Evolutionary conservation across 202 grass and related monocot species (phyloP).

Genomic region (Zoysia matrella): DNA sequence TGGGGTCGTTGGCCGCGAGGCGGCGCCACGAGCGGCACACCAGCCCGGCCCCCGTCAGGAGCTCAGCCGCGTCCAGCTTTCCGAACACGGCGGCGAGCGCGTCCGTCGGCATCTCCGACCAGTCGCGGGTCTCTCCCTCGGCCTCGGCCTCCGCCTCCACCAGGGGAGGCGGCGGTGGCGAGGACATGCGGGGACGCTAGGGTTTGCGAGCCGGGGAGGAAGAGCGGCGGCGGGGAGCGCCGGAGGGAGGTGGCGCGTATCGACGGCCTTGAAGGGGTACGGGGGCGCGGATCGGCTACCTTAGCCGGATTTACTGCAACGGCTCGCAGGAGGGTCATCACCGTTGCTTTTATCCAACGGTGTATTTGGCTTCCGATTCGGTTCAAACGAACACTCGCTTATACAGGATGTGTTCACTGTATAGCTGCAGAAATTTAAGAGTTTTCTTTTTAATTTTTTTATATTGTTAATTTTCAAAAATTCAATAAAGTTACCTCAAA

Average conservation of each 20-base stretch:
- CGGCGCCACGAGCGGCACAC: conserved; percentile 57
- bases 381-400: too few species aligned
- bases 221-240: not conserved
- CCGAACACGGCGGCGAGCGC: conserved; percentile 52
- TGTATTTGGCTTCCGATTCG: too few species aligned
- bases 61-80: conserved; percentile 48
- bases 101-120: conserved; percentile 55
- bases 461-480: too few species aligned
- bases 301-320: too few species aligned
- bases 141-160: not conserved
- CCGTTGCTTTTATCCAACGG: too few species aligned
- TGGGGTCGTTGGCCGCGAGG: conserved; percentile 36
- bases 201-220: conserved; percentile 31
- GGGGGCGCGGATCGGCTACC: too few species aligned
- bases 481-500: too few species aligned
- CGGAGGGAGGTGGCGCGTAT: not conserved
- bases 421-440: too few species aligned
- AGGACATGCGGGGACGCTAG: conserved; percentile 25
- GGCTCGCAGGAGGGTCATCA: too few species aligned
- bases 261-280: not conserved
- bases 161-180: not conserved
- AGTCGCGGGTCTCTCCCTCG: conserved; percentile 46
- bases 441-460: too few species aligned
- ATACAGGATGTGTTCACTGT: too few species aligned
- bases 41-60: conserved; percentile 44